phyloP scores from a whole-genome alignment of 2,329 filamentous ascomycete species.

The Dichotomopilus funicola region DNA sequence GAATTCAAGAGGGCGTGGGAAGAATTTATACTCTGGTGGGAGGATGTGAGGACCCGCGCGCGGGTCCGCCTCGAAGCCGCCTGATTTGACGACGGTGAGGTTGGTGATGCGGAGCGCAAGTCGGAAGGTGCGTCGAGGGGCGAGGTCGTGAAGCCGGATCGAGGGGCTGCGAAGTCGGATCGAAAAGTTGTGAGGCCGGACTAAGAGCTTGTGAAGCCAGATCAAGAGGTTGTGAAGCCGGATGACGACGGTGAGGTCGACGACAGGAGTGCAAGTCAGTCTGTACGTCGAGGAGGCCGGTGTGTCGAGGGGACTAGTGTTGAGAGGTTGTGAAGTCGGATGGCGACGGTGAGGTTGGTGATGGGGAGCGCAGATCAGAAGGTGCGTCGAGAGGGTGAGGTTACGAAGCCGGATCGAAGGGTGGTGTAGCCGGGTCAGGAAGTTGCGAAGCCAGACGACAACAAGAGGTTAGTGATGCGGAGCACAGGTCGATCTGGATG shows the following conservation, averaged over 20 bases:
- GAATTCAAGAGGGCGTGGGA: not conserved
- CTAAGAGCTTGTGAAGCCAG: too few relatives aligned
- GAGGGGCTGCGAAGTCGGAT: not conserved
- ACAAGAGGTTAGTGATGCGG: too few relatives aligned
- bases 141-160: not conserved
- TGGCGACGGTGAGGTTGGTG: conserved; percentile 2
- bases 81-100: conserved; percentile 6
- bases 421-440: too few relatives aligned
- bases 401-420: not conserved
- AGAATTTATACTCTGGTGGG: conserved; percentile 3
- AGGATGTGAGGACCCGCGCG: conserved; percentile 1
- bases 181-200: too few relatives aligned
- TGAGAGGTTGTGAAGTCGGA: not conserved
- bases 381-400: not conserved
- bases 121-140: conserved; percentile 4
- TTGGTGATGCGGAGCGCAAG: conserved; percentile 3
- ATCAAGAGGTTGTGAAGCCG: too few relatives aligned
- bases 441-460: too few relatives aligned
- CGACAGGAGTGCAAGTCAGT: too few relatives aligned
- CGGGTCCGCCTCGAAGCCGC: not conserved
- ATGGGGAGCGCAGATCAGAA: conserved; percentile 4
- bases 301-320: conserved; percentile 1
- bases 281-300: too few relatives aligned
- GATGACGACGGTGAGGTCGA: too few relatives aligned
- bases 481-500: too few relatives aligned